Evolutionary conservation across 2,329 filamentous ascomycete species (phyloP).

Genomic region (Sporothrix schenckii): DNA sequence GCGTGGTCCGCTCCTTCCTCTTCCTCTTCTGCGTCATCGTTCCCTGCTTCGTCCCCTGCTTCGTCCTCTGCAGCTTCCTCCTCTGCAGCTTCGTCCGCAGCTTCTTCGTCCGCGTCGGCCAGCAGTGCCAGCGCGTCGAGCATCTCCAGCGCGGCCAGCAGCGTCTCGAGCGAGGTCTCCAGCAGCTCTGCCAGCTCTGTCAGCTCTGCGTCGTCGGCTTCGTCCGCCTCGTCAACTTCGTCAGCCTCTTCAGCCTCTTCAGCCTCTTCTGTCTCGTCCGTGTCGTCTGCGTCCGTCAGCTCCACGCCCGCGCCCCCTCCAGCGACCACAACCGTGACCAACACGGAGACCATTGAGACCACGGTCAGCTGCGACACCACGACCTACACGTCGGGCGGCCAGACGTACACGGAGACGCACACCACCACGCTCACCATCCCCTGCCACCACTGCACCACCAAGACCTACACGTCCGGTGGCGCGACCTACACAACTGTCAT

Average conservation of each 20-base stretch:
- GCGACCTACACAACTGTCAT: constrained; percentile 27
- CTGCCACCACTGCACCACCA: constrained; percentile 25
- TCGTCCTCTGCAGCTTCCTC: not conserved
- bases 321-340: constrained; percentile 22
- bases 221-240: not conserved
- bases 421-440: constrained; percentile 26
- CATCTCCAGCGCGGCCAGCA: not conserved
- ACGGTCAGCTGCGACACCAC: constrained; percentile 26
- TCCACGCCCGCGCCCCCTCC: not conserved
- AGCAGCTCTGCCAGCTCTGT: not conserved
- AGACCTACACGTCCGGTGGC: constrained; percentile 28
- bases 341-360: constrained; percentile 24
- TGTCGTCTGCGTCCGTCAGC: not conserved
- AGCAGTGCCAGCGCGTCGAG: not conserved
- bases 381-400: constrained; percentile 25
- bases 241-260: not conserved
- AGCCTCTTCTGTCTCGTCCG: not conserved
- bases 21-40: not conserved
- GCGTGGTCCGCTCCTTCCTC: not conserved
- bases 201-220: not conserved
- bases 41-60: not conserved
- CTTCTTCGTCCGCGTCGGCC: not conserved
- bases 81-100: too few species aligned
- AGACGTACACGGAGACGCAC: constrained; percentile 27
- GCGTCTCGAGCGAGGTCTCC: not conserved